Evolutionary conservation across 768 basidiomycete genomes (phyloP).

Genomic region (Tulasnella sp.): DNA sequence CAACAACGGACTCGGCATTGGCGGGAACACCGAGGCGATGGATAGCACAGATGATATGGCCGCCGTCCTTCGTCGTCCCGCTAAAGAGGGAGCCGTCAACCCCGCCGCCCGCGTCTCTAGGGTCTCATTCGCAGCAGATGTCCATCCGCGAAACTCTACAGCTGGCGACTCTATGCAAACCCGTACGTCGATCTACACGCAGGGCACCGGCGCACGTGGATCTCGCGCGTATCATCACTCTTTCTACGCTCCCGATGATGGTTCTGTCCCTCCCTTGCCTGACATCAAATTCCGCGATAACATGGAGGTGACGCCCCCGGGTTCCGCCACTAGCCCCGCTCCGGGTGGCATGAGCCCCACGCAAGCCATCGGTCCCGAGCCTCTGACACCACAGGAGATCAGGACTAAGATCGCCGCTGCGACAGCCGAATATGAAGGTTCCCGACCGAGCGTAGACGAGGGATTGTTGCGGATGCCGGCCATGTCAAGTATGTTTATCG

Average conservation of each 20-base stretch:
- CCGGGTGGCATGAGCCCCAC: conserved; percentile 16
- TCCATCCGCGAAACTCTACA: conserved; percentile 2
- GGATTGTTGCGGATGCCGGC: conserved; percentile 18
- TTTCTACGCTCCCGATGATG: background rate
- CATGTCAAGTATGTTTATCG: conserved; percentile 15
- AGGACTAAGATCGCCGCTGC: conserved; percentile 10
- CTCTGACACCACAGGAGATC: conserved; percentile 14
- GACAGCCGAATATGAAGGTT: background rate
- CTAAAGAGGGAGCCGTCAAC: background rate
- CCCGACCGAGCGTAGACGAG: conserved; percentile 10
- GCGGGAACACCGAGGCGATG: background rate
- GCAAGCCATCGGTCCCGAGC: conserved; percentile 15
- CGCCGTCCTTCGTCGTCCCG: background rate
- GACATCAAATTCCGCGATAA: background rate
- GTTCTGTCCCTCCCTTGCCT: conserved; percentile 10
- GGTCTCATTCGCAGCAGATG: conserved; percentile 19
- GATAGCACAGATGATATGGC: background rate
- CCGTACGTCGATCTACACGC: conserved; percentile 11
- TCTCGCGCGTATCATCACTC: conserved; percentile 7
- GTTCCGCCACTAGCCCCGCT: no score
- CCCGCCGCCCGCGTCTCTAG: conserved; percentile 16
- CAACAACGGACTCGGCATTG: background rate
- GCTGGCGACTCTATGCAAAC: background rate
- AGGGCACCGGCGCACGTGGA: background rate
- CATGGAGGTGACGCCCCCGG: conserved; percentile 8